phyloP scores from a whole-genome alignment of 2,329 filamentous ascomycete genomes.

The Colletotrichum echinochloae region DNA sequence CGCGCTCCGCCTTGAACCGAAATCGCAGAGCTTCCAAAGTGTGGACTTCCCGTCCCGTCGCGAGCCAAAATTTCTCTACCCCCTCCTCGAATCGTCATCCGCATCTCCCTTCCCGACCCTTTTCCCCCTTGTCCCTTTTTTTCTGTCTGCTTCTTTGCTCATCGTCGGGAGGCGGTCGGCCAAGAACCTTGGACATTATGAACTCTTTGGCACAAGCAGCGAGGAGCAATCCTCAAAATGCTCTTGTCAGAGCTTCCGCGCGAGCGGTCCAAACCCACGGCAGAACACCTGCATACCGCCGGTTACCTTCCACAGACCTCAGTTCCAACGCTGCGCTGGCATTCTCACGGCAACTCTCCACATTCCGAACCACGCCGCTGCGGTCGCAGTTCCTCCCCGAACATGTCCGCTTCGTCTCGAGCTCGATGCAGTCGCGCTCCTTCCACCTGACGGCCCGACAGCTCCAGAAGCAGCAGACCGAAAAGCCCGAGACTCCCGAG shows the following conservation, averaged over 20 bases:
- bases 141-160: slow-evolving; percentile 40
- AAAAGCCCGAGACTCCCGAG: slow-evolving; percentile 43
- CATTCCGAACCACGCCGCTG: slow-evolving; percentile 52
- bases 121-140: slow-evolving; percentile 38
- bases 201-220: slow-evolving; percentile 56
- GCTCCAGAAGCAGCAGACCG: slow-evolving; percentile 48
- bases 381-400: slow-evolving; percentile 61
- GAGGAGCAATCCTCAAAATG: slow-evolving; percentile 58
- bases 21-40: slow-evolving; percentile 48
- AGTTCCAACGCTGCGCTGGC: slow-evolving; percentile 45
- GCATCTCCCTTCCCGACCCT: slow-evolving; percentile 43
- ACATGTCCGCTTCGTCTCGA: slow-evolving; percentile 53
- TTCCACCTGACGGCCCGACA: slow-evolving; percentile 53
- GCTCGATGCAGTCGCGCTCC: slow-evolving; percentile 50
- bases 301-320: slow-evolving; percentile 54
- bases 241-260: slow-evolving; percentile 56
- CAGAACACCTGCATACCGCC: slow-evolving; percentile 61
- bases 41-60: slow-evolving; percentile 33
- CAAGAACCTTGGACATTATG: slow-evolving; percentile 53
- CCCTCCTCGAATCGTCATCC: slow-evolving; percentile 43
- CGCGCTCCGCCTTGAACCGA: slow-evolving; percentile 52
- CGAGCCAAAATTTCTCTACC: slow-evolving; percentile 52
- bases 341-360: slow-evolving; percentile 46
- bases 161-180: slow-evolving; percentile 47
- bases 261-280: slow-evolving; percentile 53